Conservation (phyloP, 208 protist species). For the Trichomonas tenax region DNA sequence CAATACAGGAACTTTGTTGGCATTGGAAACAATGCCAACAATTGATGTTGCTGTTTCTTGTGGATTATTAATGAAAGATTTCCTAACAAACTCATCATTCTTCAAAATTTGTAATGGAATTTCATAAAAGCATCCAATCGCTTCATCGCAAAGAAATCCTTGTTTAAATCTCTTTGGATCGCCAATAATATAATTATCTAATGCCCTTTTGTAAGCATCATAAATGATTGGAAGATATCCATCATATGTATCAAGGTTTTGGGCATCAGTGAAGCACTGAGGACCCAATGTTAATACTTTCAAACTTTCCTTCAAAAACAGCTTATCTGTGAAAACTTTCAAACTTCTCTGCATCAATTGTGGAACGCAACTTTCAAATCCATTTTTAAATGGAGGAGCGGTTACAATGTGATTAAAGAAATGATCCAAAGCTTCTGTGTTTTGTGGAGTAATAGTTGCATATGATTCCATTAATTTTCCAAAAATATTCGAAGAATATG, state of each 20-base stretch:
- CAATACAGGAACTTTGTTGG: not conserved
- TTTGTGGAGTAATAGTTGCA: not conserved
- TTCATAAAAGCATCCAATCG: not conserved
- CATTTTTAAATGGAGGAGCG: not conserved
- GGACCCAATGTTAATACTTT: not conserved
- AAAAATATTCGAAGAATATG: not conserved
- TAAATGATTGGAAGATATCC: not conserved
- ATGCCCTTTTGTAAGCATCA: not conserved
- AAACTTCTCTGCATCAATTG: not conserved
- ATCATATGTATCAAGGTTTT: not conserved
- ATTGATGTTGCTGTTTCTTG: not conserved
- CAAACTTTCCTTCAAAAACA: not conserved
- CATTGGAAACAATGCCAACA: not conserved
- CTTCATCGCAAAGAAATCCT: not conserved
- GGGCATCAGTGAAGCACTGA: not conserved
- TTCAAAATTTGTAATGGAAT: not conserved
- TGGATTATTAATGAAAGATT: not conserved
- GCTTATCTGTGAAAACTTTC: not conserved
- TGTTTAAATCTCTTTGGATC: not conserved
- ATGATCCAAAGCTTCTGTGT: not conserved
- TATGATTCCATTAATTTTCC: not conserved
- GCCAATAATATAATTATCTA: not conserved
- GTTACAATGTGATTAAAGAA: not conserved
- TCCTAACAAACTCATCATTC: not conserved
- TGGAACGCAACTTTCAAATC: not conserved